These are phyloP conservation scores for Chlorella ohadii DNA, from an alignment of 139 green algal species.

Conservation along the genomic window DNA sequence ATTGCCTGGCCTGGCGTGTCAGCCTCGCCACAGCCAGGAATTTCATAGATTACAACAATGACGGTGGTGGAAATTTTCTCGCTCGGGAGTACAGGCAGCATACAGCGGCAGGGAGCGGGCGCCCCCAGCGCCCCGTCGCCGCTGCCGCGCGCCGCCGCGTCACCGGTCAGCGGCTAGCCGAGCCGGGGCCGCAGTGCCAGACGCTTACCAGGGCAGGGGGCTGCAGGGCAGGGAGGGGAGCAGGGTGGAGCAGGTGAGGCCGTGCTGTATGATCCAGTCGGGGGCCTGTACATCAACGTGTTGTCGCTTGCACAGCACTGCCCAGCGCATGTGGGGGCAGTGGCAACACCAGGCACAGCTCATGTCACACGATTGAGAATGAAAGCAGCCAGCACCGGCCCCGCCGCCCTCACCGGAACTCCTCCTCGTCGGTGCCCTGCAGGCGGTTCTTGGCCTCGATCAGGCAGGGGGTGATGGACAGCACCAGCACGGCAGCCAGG, in stretches of 20 bases:
- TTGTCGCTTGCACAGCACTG: too few relatives aligned
- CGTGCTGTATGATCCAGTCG: too few relatives aligned
- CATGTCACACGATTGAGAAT: too few relatives aligned
- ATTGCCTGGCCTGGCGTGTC: too few relatives aligned
- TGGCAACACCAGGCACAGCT: too few relatives aligned
- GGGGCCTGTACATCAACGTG: too few relatives aligned
- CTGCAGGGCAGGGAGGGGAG: conserved; percentile 4
- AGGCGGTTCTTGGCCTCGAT: conserved; percentile 79
- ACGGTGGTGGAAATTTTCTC: conserved; percentile 7
- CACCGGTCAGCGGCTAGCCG: too few relatives aligned
- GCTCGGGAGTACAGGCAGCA: neutral
- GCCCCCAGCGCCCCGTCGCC: neutral
- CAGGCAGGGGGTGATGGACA: conserved; percentile 78
- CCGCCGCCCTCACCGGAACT: neutral
- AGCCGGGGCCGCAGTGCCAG: too few relatives aligned
- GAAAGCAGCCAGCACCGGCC: neutral
- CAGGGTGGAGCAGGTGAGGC: neutral
- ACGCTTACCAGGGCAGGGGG: conserved; percentile 48
- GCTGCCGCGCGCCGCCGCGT: too few relatives aligned
- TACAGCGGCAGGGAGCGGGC: neutral
- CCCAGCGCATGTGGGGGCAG: too few relatives aligned
- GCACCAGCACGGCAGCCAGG: conserved; percentile 68
- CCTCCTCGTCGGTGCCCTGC: conserved; percentile 32
- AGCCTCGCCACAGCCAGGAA: too few relatives aligned
- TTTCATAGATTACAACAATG: too few relatives aligned